Evolutionary conservation across 805 yeast genomes (phyloP).

Genomic region (Candida manassasensis): DNA sequence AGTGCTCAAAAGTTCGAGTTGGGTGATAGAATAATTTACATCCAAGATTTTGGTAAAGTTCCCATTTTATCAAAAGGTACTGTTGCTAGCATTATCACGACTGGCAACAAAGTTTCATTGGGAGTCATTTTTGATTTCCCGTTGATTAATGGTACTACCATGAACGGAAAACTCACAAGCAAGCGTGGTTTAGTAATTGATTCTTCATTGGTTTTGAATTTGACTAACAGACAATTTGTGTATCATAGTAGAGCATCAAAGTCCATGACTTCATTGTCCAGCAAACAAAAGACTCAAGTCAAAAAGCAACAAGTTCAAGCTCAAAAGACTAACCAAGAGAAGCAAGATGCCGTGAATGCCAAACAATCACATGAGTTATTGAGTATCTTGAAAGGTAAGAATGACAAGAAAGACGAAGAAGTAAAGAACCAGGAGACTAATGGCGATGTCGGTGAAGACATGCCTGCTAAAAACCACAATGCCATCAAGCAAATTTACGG

Average conservation of each 20-base stretch:
- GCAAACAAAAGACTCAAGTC: slow-evolving; percentile 16
- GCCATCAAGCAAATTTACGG: slow-evolving; percentile 41
- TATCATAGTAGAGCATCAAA: slow-evolving; percentile 67
- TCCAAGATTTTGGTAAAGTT: slow-evolving; percentile 83
- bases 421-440: slow-evolving; percentile 6
- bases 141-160: slow-evolving; percentile 72
- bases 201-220: slow-evolving; percentile 73
- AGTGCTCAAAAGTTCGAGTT: slow-evolving; percentile 71
- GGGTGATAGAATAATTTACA: slow-evolving; percentile 87
- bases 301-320: slow-evolving; percentile 9
- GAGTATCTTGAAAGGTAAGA: slow-evolving; percentile 23
- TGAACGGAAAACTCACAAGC: slow-evolving; percentile 72
- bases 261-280: slow-evolving; percentile 25
- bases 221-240: slow-evolving; percentile 69
- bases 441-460: slow-evolving; percentile 6
- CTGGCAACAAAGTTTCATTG: slow-evolving; percentile 60
- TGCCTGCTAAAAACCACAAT: slow-evolving; percentile 16
- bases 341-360: slow-evolving; percentile 16
- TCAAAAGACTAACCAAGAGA: slow-evolving; percentile 7
- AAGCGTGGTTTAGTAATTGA: slow-evolving; percentile 84
- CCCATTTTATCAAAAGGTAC: slow-evolving; percentile 88
- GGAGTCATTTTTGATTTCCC: slow-evolving; percentile 83
- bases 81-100: slow-evolving; percentile 59
- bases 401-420: slow-evolving; percentile 9
- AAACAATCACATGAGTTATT: slow-evolving; percentile 28